Conservation (phyloP, 352 stramenopile species). For the Discostella stelligera region DNA sequence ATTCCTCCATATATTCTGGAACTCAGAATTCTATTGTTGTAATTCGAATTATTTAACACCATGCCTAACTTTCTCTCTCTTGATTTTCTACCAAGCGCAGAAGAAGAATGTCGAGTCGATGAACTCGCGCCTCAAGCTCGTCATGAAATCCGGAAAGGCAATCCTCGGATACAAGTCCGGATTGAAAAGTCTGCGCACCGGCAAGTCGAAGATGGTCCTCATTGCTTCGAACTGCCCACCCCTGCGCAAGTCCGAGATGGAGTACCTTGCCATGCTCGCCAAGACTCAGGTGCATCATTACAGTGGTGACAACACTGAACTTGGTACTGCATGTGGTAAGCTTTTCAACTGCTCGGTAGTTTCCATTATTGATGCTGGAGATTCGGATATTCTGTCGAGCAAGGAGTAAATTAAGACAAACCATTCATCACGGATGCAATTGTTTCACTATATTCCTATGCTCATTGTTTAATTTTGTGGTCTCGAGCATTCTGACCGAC, state of each 20-base stretch:
- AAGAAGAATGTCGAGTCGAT: conserved; percentile 99
- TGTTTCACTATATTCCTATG: not conserved
- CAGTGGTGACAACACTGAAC: conserved; percentile 96
- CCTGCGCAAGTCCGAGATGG: conserved; percentile 98
- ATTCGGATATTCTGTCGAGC: conserved; percentile 96
- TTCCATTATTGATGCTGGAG: conserved; percentile 94
- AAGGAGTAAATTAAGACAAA: conserved; percentile 30
- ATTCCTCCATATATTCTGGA: not conserved
- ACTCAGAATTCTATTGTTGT: conserved; percentile 1
- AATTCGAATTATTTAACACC: not conserved
- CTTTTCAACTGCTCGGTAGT: conserved; percentile 98
- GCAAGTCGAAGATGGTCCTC: conserved; percentile 96
- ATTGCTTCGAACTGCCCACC: conserved; percentile 97
- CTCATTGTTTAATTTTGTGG: not conserved
- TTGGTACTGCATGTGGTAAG: conserved; percentile 98
- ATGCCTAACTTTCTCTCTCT: not conserved
- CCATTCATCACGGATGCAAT: not conserved
- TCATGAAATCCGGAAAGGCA: conserved; percentile 99
- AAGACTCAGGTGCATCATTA: conserved; percentile 99
- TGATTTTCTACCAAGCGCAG: conserved; percentile 36
- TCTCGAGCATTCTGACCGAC: not conserved
- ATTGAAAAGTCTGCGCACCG: conserved; percentile 94
- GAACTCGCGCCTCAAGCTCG: conserved; percentile 98
- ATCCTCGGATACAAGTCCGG: conserved; percentile 98
- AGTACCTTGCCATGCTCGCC: conserved; percentile 99